These are phyloP conservation scores for Guyanaporus albipodus DNA, from an alignment of 768 basidiomycete genomes.

Conservation along the genomic window DNA sequence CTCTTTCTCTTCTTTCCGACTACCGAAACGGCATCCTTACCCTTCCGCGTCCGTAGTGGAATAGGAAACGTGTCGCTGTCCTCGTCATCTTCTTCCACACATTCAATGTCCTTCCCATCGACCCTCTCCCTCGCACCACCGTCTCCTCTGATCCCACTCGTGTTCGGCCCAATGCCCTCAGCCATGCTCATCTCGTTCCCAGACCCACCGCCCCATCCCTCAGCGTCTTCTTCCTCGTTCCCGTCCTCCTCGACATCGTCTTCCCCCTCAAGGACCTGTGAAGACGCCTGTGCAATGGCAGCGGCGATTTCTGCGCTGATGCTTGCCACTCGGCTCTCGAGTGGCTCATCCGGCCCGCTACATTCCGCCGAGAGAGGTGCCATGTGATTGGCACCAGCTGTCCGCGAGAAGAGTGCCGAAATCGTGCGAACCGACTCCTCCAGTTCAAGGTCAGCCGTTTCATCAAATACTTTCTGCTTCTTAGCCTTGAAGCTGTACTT, in stretches of 20 bases:
- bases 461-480: constrained; percentile 48
- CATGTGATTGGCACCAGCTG: constrained; percentile 35
- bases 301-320: constrained; percentile 80
- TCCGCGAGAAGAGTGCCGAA: constrained; percentile 59
- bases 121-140: constrained; percentile 23
- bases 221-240: constrained; percentile 40
- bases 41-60: constrained; percentile 66
- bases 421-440: constrained; percentile 74
- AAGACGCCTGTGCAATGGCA: constrained; percentile 71
- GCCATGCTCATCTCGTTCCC: constrained; percentile 47
- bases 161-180: constrained; percentile 54
- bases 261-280: constrained; percentile 54
- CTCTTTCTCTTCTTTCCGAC: constrained; percentile 65
- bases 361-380: constrained; percentile 32
- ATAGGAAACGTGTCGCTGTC: constrained; percentile 67
- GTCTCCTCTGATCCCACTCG: constrained; percentile 55
- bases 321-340: constrained; percentile 67
- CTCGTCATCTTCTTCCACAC: constrained; percentile 59
- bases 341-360: constrained; percentile 34
- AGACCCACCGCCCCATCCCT: constrained; percentile 41
- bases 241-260: constrained; percentile 41
- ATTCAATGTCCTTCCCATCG: constrained; percentile 16
- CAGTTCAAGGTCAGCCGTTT: constrained; percentile 55
- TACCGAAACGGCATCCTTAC: constrained; percentile 45
- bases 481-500: constrained; percentile 80